These are phyloP conservation scores for Alternaria sp. DNA, from an alignment of 2,329 filamentous ascomycete species.

Conservation along the genomic window DNA sequence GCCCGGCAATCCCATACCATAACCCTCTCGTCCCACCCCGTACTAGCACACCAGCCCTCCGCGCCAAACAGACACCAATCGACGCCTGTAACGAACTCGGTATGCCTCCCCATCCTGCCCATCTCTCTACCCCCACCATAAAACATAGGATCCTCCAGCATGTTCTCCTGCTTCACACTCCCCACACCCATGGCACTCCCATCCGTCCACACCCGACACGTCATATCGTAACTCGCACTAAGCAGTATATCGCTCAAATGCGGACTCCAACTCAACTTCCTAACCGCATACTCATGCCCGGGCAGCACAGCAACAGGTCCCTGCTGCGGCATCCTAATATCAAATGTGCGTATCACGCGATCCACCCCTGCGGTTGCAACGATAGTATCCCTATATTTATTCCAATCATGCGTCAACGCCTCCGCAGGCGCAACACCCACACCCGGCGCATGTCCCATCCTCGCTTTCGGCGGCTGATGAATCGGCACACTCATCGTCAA, in stretches of 20 bases:
- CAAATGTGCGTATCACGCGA: constrained; percentile 84
- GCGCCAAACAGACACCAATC: constrained; percentile 98
- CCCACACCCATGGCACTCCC: constrained; percentile 61
- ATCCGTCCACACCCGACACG: constrained; percentile 91
- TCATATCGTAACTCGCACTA: constrained; percentile 97
- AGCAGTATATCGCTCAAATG: constrained; percentile 88
- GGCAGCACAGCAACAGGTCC: constrained; percentile 76
- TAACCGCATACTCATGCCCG: constrained; percentile 90
- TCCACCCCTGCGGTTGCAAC: constrained; percentile 92
- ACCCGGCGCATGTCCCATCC: constrained; percentile 50
- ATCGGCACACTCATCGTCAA: constrained; percentile 83
- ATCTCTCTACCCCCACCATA: constrained; percentile 70
- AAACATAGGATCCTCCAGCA: constrained; percentile 46
- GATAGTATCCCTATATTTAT: constrained; percentile 89
- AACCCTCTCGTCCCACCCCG: constrained; percentile 91
- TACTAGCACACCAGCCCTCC: constrained; percentile 93
- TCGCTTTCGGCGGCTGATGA: constrained; percentile 68
- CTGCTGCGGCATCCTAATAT: constrained; percentile 76
- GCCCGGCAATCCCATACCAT: constrained; percentile 88
- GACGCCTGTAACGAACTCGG: constrained; percentile 93
- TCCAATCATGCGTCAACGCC: constrained; percentile 96
- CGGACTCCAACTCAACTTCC: constrained; percentile 87
- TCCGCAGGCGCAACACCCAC: constrained; percentile 70
- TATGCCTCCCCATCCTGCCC: constrained; percentile 89
- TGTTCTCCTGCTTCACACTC: constrained; percentile 39